Base-by-base conservation (phyloP, 2,329 filamentous ascomycete species). In the Bertia moriformis region DNA sequence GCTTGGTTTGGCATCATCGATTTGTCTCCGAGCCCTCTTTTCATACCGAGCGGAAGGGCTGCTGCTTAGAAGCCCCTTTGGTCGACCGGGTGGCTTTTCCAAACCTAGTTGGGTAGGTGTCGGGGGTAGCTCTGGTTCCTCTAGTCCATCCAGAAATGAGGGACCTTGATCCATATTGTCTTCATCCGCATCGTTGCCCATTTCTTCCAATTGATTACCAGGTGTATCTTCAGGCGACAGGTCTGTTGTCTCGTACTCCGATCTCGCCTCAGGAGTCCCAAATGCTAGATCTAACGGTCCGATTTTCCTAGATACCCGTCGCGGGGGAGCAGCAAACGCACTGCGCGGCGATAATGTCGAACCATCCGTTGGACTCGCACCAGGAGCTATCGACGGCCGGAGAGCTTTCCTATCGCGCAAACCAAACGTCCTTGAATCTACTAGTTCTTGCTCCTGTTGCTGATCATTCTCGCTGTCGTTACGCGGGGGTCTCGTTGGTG, bases 71-170 rank as follows among this genome's bases (percentile, higher is more conserved):
- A 54, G 41, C 7, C 48, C 51, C 43, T 42, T 53, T 3, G 50
- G 45, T 33, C 55, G 53, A 41, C 51, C 51, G 1, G 52, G 52
- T 4, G 53, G 51, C 22, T 49, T 53, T 43, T 57, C 55, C 22
- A 61, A 43, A 4, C 58, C 57, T 18, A 62, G 41, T 42, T 62
- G 54, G 14, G 59, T 58, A 19, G 60, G 60, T 4, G 59, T 62
- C n/a, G 59, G 58, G 13, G 22, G 22, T 10, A 27, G 22, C 7
- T 27, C 22, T 10, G 22, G 22, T 27, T 27, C 22, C 22, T 27
- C 22, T 27, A 27, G 22, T 27, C 22, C n/a, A 27, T 7, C 22
- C 22, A 7, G n/a, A 27, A 27, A 27, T 27, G n/a, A 7, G 7
- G 22, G 22, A 27, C 22, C n/a, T 7, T 7, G 22, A n/a, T 27